phyloP scores from a whole-genome alignment of 78 protist genomes.

The Creolimax fragrantissima region DNA sequence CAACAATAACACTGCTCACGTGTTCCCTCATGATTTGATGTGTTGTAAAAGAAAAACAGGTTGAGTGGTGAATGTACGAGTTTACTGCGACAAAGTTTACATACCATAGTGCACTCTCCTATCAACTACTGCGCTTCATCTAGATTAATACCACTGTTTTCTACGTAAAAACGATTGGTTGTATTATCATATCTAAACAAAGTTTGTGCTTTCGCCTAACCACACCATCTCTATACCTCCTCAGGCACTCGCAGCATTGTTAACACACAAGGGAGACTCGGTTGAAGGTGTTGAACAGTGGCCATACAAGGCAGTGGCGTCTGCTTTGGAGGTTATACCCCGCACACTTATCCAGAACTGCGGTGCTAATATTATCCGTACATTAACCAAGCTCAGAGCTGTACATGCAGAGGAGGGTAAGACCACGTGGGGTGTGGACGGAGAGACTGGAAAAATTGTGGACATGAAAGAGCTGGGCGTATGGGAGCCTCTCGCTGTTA shows the following conservation, averaged over 20 bases:
- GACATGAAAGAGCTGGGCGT: conserved; percentile 57
- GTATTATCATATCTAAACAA: too few relatives aligned
- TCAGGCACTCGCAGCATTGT: not conserved
- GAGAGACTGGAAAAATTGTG: conserved; percentile 59
- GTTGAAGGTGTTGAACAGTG: conserved; percentile 82
- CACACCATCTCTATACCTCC: not conserved
- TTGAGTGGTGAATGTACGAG: too few relatives aligned
- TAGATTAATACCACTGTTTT: too few relatives aligned
- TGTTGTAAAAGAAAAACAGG: too few relatives aligned
- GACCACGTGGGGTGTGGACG: conserved; percentile 90
- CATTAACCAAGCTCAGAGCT: conserved; percentile 93
- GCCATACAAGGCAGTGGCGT: conserved; percentile 86
- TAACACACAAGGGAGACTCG: conserved; percentile 37
- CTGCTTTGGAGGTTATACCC: conserved; percentile 87
- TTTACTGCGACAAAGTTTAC: too few relatives aligned
- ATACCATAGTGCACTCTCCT: too few relatives aligned
- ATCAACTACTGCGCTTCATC: too few relatives aligned
- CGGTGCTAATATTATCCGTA: conserved; percentile 87
- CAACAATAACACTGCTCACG: too few relatives aligned
- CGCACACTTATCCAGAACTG: conserved; percentile 96
- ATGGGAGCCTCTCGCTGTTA: conserved; percentile 93
- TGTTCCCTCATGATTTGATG: too few relatives aligned
- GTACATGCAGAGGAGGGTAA: conserved; percentile 73
- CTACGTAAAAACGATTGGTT: too few relatives aligned
- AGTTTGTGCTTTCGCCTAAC: too few relatives aligned